Percentiles rank a stretch among this genome's conserved stretches.
Evolutionary conservation across 2,329 filamentous ascomycete genomes (phyloP).

Genomic region (Teratosphaeria destructans): DNA sequence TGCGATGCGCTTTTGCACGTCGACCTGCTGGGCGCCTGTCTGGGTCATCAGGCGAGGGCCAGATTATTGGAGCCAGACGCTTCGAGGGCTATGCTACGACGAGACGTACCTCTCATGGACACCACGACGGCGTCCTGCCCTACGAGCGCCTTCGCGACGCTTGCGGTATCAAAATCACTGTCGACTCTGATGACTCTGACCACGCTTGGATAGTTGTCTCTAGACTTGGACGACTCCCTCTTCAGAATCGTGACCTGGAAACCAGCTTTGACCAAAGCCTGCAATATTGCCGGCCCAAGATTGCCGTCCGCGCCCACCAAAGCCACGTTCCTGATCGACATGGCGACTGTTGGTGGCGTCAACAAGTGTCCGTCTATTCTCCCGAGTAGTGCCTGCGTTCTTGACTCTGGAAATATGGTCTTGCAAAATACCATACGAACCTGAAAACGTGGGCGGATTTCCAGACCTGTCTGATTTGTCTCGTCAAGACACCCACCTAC

Average conservation of each 20-base stretch:
- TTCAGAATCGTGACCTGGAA: slow-evolving; percentile 49
- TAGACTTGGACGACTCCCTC: slow-evolving; percentile 36
- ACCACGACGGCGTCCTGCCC: slow-evolving; percentile 49
- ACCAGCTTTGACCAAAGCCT: slow-evolving; percentile 29
- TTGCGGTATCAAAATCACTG: slow-evolving; percentile 38
- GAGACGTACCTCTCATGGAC: slow-evolving; percentile 30
- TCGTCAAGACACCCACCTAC: no score
- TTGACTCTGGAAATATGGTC: background rate
- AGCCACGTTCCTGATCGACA: slow-evolving; percentile 33
- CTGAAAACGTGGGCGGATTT: background rate
- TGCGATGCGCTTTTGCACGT: slow-evolving; percentile 42
- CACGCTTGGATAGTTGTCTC: slow-evolving; percentile 25
- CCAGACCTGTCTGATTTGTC: background rate
- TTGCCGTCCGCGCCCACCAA: slow-evolving; percentile 37
- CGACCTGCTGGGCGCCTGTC: slow-evolving; percentile 18
- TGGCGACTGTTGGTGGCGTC: background rate
- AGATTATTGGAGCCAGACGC: background rate
- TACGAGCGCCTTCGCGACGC: slow-evolving; percentile 41
- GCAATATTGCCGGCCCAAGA: slow-evolving; percentile 32
- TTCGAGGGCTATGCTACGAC: background rate
- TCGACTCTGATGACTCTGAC: slow-evolving; percentile 35
- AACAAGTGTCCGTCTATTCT: background rate
- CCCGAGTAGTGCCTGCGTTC: background rate
- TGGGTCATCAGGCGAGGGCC: background rate
- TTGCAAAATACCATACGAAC: background rate